Base-by-base conservation (phyloP, 306 rosid genomes). In the Hippophae tibetana region DNA sequence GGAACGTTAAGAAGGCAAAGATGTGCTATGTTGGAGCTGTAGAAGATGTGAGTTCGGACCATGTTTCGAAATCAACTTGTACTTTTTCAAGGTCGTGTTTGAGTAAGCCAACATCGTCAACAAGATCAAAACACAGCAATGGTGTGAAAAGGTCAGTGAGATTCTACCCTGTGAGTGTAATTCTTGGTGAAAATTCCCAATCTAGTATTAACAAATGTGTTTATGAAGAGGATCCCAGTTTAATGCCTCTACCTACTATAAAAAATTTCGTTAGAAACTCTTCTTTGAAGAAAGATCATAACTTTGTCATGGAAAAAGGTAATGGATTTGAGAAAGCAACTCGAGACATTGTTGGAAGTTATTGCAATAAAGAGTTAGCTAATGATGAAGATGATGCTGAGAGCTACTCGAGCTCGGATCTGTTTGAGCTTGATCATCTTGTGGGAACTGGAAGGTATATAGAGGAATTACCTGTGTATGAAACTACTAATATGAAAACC, bases 401-500 rank as follows among this genome's bases (percentile, higher is more conserved):
- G 73, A 82, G 94, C 57, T 86, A 50, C 67, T 80, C 94, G 45
- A 86, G 89, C 42, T 86, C 94, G 1, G 94, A 86, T 56, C 78
- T 86, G 52, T 86, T 86, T 54, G 94, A 86, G 75, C 66, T 86
- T 44, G 84, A 86, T 80, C 86, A 78, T 13, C 81, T 77, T 13
- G 82, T 78, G 64, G 94, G 94, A 58, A 72, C 64, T 63, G 81
- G 76, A 40, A 73, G 87, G 77, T 86, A 82, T 58, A 74, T 73
- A 38, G 78, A 80, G 62, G 94, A 86, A 70, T 89, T 86, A 74
- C 94, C 94, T 0, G 89, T 86, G 49, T 86, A 82, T 69, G 94
- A 78, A 76, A 83, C 89, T 70, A 86, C 94, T 13, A 74, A 67
- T 70, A 65, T 82, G 41, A 77, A 67, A 66, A 83, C 72, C 42